phyloP scores from a whole-genome alignment of 2,329 filamentous ascomycete genomes.

The Colletotrichum sp. region DNA sequence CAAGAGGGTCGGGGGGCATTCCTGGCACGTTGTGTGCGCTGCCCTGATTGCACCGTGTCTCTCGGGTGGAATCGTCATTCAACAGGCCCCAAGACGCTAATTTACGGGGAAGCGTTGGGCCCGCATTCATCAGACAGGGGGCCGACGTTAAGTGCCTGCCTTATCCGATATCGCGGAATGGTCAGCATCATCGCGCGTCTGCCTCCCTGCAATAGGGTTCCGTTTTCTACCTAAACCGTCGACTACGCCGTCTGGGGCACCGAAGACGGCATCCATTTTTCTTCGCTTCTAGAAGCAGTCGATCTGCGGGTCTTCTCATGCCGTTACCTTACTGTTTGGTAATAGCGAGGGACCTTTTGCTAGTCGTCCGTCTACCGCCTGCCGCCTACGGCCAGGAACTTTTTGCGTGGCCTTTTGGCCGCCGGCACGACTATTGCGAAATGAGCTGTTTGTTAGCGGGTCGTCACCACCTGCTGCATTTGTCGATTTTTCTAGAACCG shows the following conservation, averaged over 20 bases:
- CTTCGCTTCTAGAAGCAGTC: slow-evolving; percentile 19
- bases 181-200: slow-evolving; percentile 20
- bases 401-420: not conserved
- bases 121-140: slow-evolving; percentile 12
- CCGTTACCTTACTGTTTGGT: slow-evolving; percentile 24
- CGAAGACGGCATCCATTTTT: not conserved
- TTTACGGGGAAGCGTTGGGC: slow-evolving; percentile 12
- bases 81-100: slow-evolving; percentile 11
- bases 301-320: slow-evolving; percentile 5
- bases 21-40: not conserved
- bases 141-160: slow-evolving; percentile 16
- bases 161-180: slow-evolving; percentile 21
- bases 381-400: not conserved
- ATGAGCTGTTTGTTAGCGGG: slow-evolving; percentile 5
- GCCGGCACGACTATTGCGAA: not conserved
- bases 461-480: slow-evolving; percentile 3
- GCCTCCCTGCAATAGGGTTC: not conserved
- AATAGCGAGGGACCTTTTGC: slow-evolving; percentile 17
- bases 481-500: slow-evolving; percentile 14
- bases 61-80: slow-evolving; percentile 18
- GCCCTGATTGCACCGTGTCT: slow-evolving; percentile 16
- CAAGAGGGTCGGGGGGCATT: not conserved
- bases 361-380: not conserved
- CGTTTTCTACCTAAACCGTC: slow-evolving; percentile 7
- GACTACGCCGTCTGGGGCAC: not conserved